These are phyloP conservation scores for Fraxinus dipetala DNA, from an alignment of 305 asterid species.

Conservation along the genomic window DNA sequence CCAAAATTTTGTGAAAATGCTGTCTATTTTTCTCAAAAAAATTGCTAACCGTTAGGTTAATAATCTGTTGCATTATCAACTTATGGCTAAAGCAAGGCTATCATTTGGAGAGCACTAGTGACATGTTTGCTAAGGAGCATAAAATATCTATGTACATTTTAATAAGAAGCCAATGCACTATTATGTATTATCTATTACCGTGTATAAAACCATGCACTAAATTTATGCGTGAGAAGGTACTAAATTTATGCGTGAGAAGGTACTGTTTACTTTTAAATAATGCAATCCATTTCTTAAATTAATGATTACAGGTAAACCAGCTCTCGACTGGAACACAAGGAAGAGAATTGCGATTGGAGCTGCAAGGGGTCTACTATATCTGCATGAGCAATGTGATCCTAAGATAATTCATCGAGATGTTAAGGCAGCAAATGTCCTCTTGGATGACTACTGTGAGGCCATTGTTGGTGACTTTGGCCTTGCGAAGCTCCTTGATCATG, in stretches of 20 bases:
- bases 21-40: neutral
- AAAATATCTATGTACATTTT: neutral
- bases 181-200: neutral
- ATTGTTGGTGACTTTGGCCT: slow-evolving; percentile 93
- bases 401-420: slow-evolving; percentile 93
- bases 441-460: slow-evolving; percentile 80
- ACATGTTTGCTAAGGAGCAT: neutral
- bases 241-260: neutral
- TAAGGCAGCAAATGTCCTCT: slow-evolving; percentile 84
- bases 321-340: slow-evolving; percentile 77
- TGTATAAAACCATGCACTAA: neutral
- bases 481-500: slow-evolving; percentile 86
- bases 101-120: neutral
- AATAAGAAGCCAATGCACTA: neutral
- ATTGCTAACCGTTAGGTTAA: neutral
- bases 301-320: slow-evolving; percentile 58
- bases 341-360: slow-evolving; percentile 87
- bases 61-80: neutral
- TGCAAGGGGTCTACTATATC: slow-evolving; percentile 81
- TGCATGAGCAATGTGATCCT: slow-evolving; percentile 98
- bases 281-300: neutral
- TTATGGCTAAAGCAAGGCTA: neutral
- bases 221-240: neutral
- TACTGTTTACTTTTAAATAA: neutral
- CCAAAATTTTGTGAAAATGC: neutral